Evolutionary conservation across 2,329 filamentous ascomycete genomes (phyloP).

Genomic region (Geosmithia putterillii): DNA sequence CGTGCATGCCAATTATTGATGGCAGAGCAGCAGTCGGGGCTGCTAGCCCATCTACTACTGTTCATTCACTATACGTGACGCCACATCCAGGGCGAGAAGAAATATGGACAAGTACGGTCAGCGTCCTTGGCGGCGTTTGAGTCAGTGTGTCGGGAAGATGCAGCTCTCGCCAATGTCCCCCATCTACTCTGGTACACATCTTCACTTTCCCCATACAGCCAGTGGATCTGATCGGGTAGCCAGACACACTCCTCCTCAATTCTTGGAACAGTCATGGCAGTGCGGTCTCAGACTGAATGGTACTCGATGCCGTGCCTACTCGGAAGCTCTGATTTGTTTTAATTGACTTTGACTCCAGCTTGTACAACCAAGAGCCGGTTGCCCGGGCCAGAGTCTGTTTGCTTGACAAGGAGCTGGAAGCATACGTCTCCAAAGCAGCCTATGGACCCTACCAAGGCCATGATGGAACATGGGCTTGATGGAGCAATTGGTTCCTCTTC

Average conservation of each 20-base stretch:
- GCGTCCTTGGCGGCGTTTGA: not conserved
- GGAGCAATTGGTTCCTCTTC: not conserved
- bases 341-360: slow-evolving; percentile 10
- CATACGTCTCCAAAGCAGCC: not conserved
- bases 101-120: not conserved
- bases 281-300: not conserved
- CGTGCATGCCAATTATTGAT: too few species aligned
- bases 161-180: not conserved
- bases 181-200: not conserved
- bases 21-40: too few species aligned
- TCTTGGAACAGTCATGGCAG: not conserved
- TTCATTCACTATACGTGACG: too few species aligned
- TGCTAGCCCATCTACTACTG: too few species aligned
- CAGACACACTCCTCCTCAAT: not conserved
- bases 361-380: not conserved
- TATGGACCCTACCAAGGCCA: not conserved
- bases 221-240: not conserved
- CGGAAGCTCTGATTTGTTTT: slow-evolving; percentile 24
- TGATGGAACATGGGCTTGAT: not conserved
- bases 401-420: not conserved
- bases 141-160: not conserved
- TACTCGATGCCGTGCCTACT: slow-evolving; percentile 19
- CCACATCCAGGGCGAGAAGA: not conserved
- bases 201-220: not conserved
- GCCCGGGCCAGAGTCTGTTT: not conserved